A percentile compares a stretch with the other conserved stretches of the same genome.
These are phyloP conservation scores for Alnus glutinosa DNA, from an alignment of 306 rosid genomes.

Conservation along the genomic window DNA sequence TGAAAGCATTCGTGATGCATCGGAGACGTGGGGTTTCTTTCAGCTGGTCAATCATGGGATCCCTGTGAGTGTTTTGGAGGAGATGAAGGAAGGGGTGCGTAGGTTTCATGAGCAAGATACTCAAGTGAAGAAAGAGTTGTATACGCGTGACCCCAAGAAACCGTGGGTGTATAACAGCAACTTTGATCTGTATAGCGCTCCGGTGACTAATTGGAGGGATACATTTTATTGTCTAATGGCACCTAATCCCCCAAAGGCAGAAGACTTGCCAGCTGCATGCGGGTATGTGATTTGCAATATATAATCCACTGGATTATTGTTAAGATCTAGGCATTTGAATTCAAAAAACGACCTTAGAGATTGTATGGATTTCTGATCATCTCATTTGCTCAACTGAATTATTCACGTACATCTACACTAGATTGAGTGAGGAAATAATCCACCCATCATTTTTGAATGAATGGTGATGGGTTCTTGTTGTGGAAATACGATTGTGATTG, in stretches of 20 bases:
- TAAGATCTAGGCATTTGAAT: too few species aligned
- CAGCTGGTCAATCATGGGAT: conserved; percentile 52
- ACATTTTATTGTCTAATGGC: conserved; percentile 11
- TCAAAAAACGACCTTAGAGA: too few species aligned
- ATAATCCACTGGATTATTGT: neutral
- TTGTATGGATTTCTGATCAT: too few species aligned
- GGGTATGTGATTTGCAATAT: conserved; percentile 19
- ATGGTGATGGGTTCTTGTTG: too few species aligned
- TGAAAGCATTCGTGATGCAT: conserved; percentile 33
- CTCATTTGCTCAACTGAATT: too few species aligned
- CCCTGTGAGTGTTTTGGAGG: conserved; percentile 25
- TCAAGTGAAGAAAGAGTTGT: conserved; percentile 39
- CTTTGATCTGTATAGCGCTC: conserved; percentile 24
- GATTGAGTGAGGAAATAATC: too few species aligned
- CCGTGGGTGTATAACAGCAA: conserved; percentile 30
- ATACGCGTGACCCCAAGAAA: conserved; percentile 19
- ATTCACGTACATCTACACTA: too few species aligned
- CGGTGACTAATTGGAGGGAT: conserved; percentile 49
- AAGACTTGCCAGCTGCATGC: conserved; percentile 23
- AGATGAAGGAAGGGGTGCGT: conserved; percentile 32
- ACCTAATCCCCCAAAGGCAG: conserved; percentile 36
- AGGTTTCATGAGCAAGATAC: conserved; percentile 42
- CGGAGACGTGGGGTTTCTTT: conserved; percentile 53
- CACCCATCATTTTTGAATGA: too few species aligned
- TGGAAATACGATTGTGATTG: too few species aligned